Conservation (phyloP, 495 filamentous ascomycete species). For the Podospora fimiseda region DNA sequence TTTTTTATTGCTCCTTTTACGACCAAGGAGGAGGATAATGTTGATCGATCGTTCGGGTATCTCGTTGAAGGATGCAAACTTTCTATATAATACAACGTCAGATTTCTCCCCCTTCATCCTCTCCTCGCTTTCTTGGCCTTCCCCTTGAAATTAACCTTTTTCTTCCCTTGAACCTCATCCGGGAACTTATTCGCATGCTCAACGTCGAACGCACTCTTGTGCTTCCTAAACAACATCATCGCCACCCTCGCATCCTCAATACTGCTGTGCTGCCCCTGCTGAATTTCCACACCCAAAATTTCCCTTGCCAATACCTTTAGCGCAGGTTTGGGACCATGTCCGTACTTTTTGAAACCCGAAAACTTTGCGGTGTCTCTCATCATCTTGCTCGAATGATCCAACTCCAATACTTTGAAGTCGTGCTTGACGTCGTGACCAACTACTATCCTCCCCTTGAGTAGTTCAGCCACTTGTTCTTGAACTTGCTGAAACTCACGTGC, state of each 20-base stretch:
- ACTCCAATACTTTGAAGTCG: conserved; percentile 68
- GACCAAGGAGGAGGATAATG: no score
- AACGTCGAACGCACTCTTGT: conserved; percentile 76
- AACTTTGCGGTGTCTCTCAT: conserved; percentile 81
- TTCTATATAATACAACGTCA: conserved; percentile 8
- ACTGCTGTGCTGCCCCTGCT: conserved; percentile 59
- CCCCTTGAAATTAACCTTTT: conserved; percentile 27
- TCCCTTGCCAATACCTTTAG: conserved; percentile 70
- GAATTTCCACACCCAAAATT: conserved; percentile 76
- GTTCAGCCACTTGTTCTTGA: conserved; percentile 61
- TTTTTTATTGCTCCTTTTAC: no score
- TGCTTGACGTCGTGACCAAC: conserved; percentile 88
- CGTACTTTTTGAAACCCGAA: conserved; percentile 63
- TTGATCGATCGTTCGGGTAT: no score
- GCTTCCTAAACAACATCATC: conserved; percentile 76
- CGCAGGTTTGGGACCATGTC: conserved; percentile 69
- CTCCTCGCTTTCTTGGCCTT: conserved; percentile 20
- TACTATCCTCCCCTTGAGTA: conserved; percentile 66
- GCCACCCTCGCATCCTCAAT: conserved; percentile 85
- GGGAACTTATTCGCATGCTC: conserved; percentile 64
- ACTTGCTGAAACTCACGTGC: conserved; percentile 69
- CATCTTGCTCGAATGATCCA: conserved; percentile 68
- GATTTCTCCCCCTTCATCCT: conserved; percentile 12
- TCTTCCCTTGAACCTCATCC: conserved; percentile 37
- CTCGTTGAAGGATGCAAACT: neutral